Evolutionary conservation across 768 basidiomycete species (phyloP), one percentile per base, ranked within the genome.

Genomic region (Boletus vermiculosoides): DNA sequence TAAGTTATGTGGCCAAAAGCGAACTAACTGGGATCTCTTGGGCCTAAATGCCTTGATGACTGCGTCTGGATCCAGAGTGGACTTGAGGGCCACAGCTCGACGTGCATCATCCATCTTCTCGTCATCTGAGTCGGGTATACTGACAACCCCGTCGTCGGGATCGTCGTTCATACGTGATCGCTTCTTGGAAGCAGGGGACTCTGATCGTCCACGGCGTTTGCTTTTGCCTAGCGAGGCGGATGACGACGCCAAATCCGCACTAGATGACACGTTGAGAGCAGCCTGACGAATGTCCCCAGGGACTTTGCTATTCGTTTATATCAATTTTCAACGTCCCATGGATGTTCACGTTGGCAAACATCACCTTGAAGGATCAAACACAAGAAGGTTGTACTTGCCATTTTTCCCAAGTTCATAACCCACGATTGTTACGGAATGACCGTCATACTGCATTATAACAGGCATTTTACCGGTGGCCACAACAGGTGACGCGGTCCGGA

Each of bases 341-440:
- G 57, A 22, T 28, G 47, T 59, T 23, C 52, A 59, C 11, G 42
- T 65, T 12, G 31, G 39, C 12, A 52, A 23, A 57, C 54, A 76
- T 63, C 58, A 89, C 90, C 66, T 77, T 16, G 83, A 83, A 18
- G 94, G 91, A 74, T 97, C 92, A 60, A 94, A 92, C 8, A 81
- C 75, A 15, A 96, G 76, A 10, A 97, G 77, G 60, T 83, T 86
- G 39, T 82, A 76, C 13, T 74, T 70, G 8, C 84, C 86, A 16
- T 76, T 75, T 62, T 79, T 82, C 52, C 76, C 77, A 39, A 86
- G 71, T 70, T 95, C 92, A 63, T 88, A 94, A 2, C 94, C 94
- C 3, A 97, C 79, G 13, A 97, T 84, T 5, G 88, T 87, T 25
- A 89, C 74, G n/a, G 94, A 97, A 73, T 97, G 94, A 0, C 92